These are phyloP conservation scores for Globisporangium lucens DNA, from an alignment of 352 stramenopile species.

Conservation along the genomic window DNA sequence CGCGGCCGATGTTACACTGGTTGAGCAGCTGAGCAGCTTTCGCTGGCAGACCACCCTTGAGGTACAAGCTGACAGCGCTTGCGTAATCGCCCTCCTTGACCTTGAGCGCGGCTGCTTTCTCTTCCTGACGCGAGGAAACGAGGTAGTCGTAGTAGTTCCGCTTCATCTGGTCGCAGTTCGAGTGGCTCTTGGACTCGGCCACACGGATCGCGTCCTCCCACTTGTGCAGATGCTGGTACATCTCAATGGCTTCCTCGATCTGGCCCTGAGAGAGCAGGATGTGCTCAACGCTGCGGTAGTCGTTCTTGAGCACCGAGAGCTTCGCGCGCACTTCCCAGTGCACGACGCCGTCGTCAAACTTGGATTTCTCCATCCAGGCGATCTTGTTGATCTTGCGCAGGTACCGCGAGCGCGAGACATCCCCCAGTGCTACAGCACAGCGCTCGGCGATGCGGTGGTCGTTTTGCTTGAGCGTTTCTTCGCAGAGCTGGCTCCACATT, in stretches of 20 bases:
- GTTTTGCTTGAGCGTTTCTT: conserved; percentile 82
- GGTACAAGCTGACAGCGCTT: conserved; percentile 89
- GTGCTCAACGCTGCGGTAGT: conserved; percentile 89
- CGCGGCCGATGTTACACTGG: conserved; percentile 81
- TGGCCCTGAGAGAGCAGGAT: conserved; percentile 89
- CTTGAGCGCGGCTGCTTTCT: conserved; percentile 90
- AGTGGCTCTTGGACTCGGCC: conserved; percentile 82
- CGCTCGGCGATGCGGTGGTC: conserved; percentile 90
- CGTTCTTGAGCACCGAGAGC: conserved; percentile 86
- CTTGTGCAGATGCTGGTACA: conserved; percentile 94
- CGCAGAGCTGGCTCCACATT: conserved; percentile 92
- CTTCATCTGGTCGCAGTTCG: conserved; percentile 85
- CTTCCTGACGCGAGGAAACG: conserved; percentile 89
- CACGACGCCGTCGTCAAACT: conserved; percentile 69
- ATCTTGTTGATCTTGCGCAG: conserved; percentile 91
- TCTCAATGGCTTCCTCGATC: conserved; percentile 92
- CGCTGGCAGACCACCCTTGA: conserved; percentile 90
- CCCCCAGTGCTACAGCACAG: conserved; percentile 89
- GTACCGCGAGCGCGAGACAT: conserved; percentile 88
- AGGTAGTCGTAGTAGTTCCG: conserved; percentile 92
- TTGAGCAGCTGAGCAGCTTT: conserved; percentile 89
- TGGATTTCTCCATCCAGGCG: conserved; percentile 72
- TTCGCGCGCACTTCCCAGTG: conserved; percentile 87
- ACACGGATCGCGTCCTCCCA: conserved; percentile 94
- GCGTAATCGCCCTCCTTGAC: conserved; percentile 90